phyloP scores from a whole-genome alignment of 2,329 filamentous ascomycete species.

The Cladophialophora exuberans region DNA sequence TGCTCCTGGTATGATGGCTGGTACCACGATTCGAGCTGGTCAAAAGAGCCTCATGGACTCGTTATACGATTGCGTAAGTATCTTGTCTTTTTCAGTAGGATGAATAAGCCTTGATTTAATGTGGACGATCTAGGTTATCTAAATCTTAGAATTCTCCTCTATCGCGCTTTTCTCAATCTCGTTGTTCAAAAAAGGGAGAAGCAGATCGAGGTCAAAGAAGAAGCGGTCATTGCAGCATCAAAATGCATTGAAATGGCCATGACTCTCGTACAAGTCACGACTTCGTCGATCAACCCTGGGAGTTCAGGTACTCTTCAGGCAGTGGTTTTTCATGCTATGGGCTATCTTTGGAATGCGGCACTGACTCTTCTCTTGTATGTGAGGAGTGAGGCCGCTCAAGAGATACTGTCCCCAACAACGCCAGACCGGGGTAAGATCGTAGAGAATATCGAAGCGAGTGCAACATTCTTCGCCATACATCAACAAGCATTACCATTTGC shows the following conservation, averaged over 20 bases:
- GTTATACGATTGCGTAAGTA: conserved; percentile 6
- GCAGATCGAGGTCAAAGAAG: background rate
- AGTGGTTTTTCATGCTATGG: conserved; percentile 10
- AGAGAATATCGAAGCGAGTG: background rate
- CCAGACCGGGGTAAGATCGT: background rate
- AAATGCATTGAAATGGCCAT: conserved; percentile 14
- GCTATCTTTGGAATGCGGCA: conserved; percentile 21
- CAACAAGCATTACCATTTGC: conserved; percentile 7
- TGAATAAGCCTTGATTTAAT: no score
- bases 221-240: conserved; percentile 5
- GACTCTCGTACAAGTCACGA: conserved; percentile 6
- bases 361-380: conserved; percentile 14
- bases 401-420: background rate
- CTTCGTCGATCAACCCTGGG: conserved; percentile 1
- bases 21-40: conserved; percentile 10
- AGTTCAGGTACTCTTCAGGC: conserved; percentile 14
- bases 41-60: conserved; percentile 12
- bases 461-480: conserved; percentile 10
- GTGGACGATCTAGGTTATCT: conserved; percentile 1
- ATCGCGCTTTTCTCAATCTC: conserved; percentile 18
- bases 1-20: conserved; percentile 14
- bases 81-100: background rate
- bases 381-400: background rate
- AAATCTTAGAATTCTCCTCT: conserved; percentile 16
- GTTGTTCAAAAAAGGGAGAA: conserved; percentile 6